Conservation (phyloP, 768 basidiomycete genomes). For the Leccinum boreale region DNA sequence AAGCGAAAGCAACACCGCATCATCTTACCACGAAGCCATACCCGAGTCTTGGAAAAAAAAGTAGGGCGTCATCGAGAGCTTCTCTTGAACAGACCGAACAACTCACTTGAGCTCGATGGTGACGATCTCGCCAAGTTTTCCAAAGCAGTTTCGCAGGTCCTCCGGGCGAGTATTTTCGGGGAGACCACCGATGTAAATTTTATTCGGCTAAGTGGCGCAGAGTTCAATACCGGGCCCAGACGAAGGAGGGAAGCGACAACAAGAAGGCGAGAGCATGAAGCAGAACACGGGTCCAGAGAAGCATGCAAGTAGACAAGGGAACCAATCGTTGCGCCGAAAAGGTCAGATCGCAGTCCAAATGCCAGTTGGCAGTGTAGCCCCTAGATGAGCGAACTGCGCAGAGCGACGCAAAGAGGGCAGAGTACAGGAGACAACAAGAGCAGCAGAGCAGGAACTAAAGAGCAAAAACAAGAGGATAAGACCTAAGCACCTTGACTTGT, state of each 20-base stretch:
- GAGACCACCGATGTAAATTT: slow-evolving; percentile 88
- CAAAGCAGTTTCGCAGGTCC: slow-evolving; percentile 83
- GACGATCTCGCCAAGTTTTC: slow-evolving; percentile 73
- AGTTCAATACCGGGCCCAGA: slow-evolving; percentile 60
- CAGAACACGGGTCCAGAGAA: slow-evolving; percentile 35
- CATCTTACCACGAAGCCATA: slow-evolving; percentile 85
- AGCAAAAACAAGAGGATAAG: slow-evolving; percentile 41
- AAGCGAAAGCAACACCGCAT: background rate
- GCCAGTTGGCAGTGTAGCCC: slow-evolving; percentile 19
- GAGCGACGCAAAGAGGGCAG: slow-evolving; percentile 15
- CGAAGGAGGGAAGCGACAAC: slow-evolving; percentile 46
- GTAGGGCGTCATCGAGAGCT: slow-evolving; percentile 10
- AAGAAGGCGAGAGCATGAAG: slow-evolving; percentile 35
- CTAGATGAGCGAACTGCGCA: slow-evolving; percentile 16
- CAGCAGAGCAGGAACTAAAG: slow-evolving; percentile 22
- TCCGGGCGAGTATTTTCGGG: slow-evolving; percentile 85
- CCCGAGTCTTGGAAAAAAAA: slow-evolving; percentile 52
- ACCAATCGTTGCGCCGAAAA: slow-evolving; percentile 31
- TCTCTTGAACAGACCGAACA: slow-evolving; percentile 13
- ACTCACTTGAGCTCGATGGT: slow-evolving; percentile 84
- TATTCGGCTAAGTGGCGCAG: slow-evolving; percentile 82
- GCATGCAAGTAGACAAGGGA: slow-evolving; percentile 31
- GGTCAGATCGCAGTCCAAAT: slow-evolving; percentile 22
- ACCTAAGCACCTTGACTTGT: slow-evolving; percentile 88
- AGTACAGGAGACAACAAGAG: slow-evolving; percentile 16